Evolutionary conservation across 148 eudicot species (phyloP).

Genomic region (Polygonum aviculare): DNA sequence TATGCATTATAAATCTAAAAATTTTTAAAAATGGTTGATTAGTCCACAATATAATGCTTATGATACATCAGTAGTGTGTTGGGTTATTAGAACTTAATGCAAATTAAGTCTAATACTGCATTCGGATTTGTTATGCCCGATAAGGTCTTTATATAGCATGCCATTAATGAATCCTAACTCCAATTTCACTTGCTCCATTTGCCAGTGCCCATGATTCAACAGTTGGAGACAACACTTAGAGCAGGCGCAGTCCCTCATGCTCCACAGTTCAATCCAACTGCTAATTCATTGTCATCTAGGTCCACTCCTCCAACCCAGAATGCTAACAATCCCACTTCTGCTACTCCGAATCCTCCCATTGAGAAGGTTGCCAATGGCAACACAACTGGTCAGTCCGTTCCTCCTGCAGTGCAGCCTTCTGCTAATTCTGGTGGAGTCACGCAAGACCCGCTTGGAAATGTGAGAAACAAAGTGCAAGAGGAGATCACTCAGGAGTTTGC

Average conservation of each 20-base stretch:
- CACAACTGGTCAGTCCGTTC: slow-evolving; percentile 9
- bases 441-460: slow-evolving; percentile 61
- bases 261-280: slow-evolving; percentile 58
- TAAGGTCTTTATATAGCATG: no score
- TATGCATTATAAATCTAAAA: no score
- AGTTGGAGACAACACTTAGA: slow-evolving; percentile 73
- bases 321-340: not conserved
- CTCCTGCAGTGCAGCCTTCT: slow-evolving; percentile 21
- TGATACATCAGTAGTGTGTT: no score
- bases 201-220: slow-evolving; percentile 92
- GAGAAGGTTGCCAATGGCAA: slow-evolving; percentile 12
- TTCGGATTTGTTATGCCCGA: no score
- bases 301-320: slow-evolving; percentile 18
- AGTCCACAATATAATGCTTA: no score
- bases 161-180: no score
- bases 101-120: no score
- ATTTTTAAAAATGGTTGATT: no score
- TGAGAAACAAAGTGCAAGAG: slow-evolving; percentile 77
- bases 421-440: slow-evolving; percentile 13
- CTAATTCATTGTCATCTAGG: slow-evolving; percentile 15
- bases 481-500: slow-evolving; percentile 76
- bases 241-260: slow-evolving; percentile 85
- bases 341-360: slow-evolving; percentile 7
- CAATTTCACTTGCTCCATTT: slow-evolving; percentile 1
- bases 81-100: no score